These are phyloP conservation scores for Hypomontagnella submonticulosa DNA, from an alignment of 495 filamentous ascomycete species.

Conservation along the genomic window DNA sequence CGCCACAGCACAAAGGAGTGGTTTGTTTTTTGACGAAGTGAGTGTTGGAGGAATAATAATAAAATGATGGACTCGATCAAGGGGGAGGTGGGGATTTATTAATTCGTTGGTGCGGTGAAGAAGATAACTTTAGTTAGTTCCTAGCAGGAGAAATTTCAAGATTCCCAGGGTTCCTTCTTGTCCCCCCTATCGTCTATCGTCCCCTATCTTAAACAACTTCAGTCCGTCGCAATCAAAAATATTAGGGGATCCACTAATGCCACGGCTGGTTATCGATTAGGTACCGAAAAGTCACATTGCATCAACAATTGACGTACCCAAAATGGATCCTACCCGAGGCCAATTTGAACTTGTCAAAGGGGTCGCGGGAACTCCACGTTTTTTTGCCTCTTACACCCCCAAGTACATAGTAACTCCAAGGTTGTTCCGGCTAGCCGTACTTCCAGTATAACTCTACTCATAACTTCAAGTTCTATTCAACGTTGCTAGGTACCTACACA, in stretches of 20 bases:
- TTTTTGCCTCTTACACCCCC: too few species aligned
- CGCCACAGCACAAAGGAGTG: conserved; percentile 14
- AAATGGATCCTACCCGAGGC: too few species aligned
- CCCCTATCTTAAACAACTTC: conserved; percentile 2
- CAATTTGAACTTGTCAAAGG: too few species aligned
- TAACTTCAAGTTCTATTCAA: too few species aligned
- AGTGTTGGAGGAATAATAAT: conserved; percentile 18
- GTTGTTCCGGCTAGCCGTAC: too few species aligned
- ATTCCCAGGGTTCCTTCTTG: conserved; percentile 4
- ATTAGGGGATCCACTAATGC: conserved; percentile 28
- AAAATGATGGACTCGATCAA: background rate
- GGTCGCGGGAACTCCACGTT: too few species aligned
- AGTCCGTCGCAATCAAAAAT: conserved; percentile 23
- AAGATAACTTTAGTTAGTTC: background rate
- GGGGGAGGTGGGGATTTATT: conserved; percentile 35
- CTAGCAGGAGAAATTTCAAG: conserved; percentile 28
- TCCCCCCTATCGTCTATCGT: background rate
- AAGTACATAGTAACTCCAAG: too few species aligned
- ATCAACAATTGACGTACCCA: too few species aligned
- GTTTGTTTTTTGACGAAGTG: conserved; percentile 3
- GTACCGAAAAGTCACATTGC: background rate
- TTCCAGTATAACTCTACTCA: too few species aligned
- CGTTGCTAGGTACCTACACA: too few species aligned
- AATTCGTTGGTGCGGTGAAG: background rate
- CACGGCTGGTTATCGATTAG: conserved; percentile 21